Percentiles rank a stretch among this genome's conserved stretches.
These are phyloP conservation scores for Diplotaxis tenuifolia DNA, from an alignment of 345 rosid species.

Conservation along the genomic window DNA sequence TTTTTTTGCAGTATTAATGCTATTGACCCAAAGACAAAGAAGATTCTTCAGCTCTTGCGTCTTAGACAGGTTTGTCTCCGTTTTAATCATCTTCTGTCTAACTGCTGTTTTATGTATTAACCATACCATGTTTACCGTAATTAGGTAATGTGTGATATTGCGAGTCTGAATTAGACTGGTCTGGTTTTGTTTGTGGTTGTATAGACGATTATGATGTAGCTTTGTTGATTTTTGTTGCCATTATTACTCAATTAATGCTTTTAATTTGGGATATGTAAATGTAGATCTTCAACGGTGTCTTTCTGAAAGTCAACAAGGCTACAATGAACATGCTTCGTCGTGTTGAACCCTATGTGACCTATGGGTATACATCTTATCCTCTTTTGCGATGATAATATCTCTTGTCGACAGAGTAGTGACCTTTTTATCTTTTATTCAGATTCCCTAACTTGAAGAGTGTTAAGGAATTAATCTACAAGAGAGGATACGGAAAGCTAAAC, in stretches of 20 bases:
- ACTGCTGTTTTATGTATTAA: not conserved
- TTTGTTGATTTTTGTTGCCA: not conserved
- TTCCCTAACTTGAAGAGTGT: slow-evolving; percentile 94
- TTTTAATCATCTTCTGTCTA: not conserved
- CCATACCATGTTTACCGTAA: not conserved
- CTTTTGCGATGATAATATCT: not conserved
- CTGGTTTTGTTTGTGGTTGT: not conserved
- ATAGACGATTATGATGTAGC: too few relatives aligned
- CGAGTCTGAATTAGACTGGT: too few relatives aligned
- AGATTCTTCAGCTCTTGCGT: slow-evolving; percentile 90
- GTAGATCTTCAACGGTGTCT: slow-evolving; percentile 92
- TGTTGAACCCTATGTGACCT: slow-evolving; percentile 94
- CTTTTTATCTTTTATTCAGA: slow-evolving; percentile 31
- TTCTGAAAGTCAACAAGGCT: slow-evolving; percentile 88
- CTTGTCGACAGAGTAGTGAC: not conserved
- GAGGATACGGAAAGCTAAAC: slow-evolving; percentile 85
- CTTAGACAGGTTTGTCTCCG: slow-evolving; percentile 66
- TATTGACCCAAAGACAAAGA: slow-evolving; percentile 77
- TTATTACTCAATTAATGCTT: not conserved
- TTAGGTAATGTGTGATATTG: too few relatives aligned
- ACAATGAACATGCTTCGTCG: slow-evolving; percentile 89
- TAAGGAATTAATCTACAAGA: slow-evolving; percentile 78
- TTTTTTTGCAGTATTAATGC: slow-evolving; percentile 89
- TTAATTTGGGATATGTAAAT: not conserved
- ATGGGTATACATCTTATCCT: slow-evolving; percentile 48